Evolutionary conservation across 2,329 filamentous ascomycete genomes (phyloP).

Genomic region (Penicillium sp.): DNA sequence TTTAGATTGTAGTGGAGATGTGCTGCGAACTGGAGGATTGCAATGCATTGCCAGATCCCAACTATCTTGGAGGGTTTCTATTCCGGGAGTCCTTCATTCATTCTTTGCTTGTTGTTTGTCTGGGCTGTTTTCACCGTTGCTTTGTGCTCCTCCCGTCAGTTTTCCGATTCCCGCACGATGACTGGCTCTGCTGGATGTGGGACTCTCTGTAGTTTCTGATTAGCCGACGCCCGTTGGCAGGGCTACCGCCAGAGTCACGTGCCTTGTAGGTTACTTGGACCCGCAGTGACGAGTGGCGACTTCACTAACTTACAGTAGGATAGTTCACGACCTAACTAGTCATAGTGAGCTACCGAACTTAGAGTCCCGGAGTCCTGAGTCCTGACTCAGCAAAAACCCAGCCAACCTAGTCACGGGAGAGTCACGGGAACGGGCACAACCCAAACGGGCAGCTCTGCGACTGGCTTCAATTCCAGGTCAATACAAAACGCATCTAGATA

Average conservation of each 20-base stretch:
- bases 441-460: not conserved
- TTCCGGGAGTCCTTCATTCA: not conserved
- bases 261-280: not conserved
- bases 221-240: slow-evolving; percentile 22
- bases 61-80: not conserved
- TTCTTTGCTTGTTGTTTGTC: slow-evolving; percentile 1
- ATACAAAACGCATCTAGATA: not conserved
- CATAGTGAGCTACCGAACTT: no score
- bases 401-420: slow-evolving; percentile 2
- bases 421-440: not conserved
- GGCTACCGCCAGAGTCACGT: slow-evolving; percentile 22
- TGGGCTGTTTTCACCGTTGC: not conserved
- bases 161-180: slow-evolving; percentile 3
- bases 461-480: not conserved
- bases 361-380: no score
- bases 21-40: not conserved
- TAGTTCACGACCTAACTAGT: no score
- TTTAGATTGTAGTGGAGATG: not conserved
- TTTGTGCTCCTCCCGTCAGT: not conserved
- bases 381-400: slow-evolving; percentile 17
- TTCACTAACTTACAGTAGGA: no score
- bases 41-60: no score
- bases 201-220: slow-evolving; percentile 2
- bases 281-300: not conserved
- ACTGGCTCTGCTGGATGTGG: slow-evolving; percentile 20